Base-by-base conservation (phyloP, 192 early-diverging fungal genomes). In the Cetraspora pellucida region DNA sequence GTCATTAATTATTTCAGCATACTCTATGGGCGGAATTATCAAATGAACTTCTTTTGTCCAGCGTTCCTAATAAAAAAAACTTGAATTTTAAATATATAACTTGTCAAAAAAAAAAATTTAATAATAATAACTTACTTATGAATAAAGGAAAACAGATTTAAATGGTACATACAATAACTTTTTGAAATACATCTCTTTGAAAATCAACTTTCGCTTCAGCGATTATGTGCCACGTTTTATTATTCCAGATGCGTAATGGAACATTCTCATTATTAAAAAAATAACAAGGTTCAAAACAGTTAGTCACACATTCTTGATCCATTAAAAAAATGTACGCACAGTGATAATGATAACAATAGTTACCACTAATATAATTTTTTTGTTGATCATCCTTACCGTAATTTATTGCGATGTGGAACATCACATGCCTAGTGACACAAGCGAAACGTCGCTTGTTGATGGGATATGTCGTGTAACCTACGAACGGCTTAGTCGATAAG, bases 21-120 rank as follows among this genome's bases (percentile, higher is more conserved):
- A 67, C 55, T 82, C 75, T 37, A 89, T 79, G 10, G 89, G 87
- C 46, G 90, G 90, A 31, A 89, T 85, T 31, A 83, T 61, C 19
- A 80, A 77, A 61, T 87, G 77, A 6, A 86, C 83, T 17, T 87
- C 81, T 28, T 21, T 37, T 7, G 86, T 86, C 88, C 87, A 89
- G 43, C 81, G 82, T 47, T 81, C 78, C 77, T 81, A 64, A 31
- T 23, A 25, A 21, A 10, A 11, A 28, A 17, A 13, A 2, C 17
- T 65, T 19, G 27, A 31, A 44, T 69, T 3, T 54, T 54, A 47
- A 37, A 30, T 16, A 46, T 46, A 1, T 49, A 17, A 10, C 5
- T 30, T 25, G 64, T 77, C n/a, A 77, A 55, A 21, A 21, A 72
- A 76, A 72, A 69, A 76, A 23, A 43, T 23, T 44, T 0, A 37